A percentile compares a stretch with the other conserved stretches of the same genome.
These are phyloP conservation scores for Termitomyces sp. DNA, from an alignment of 768 basidiomycete species.

Conservation along the genomic window DNA sequence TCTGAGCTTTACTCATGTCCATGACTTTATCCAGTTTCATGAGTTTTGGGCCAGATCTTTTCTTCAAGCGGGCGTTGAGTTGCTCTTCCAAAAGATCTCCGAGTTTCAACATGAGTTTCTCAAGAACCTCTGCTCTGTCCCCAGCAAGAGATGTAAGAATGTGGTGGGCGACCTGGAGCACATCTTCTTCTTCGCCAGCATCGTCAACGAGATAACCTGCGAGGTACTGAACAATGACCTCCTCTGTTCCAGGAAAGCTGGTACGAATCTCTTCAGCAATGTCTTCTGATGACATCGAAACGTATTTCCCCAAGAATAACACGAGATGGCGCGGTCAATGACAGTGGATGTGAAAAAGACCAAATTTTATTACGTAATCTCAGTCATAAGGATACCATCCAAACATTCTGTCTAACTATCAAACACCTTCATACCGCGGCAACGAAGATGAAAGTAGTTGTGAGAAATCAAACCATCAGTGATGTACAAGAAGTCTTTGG, in stretches of 20 bases:
- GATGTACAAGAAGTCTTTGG: not conserved
- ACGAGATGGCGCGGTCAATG: not conserved
- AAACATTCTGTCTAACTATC: not conserved
- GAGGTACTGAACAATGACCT: constrained; percentile 82
- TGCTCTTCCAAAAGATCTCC: constrained; percentile 64
- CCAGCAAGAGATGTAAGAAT: constrained; percentile 77
- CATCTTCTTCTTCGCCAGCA: constrained; percentile 84
- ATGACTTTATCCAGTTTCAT: constrained; percentile 82
- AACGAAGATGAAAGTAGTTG: no score
- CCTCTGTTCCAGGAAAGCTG: constrained; percentile 73
- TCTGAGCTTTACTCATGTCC: constrained; percentile 81
- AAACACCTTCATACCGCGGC: no score
- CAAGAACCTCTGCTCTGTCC: constrained; percentile 53
- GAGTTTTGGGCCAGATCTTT: constrained; percentile 60
- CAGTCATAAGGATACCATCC: not conserved
- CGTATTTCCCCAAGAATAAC: not conserved
- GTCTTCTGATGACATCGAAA: constrained; percentile 63
- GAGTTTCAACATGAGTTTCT: constrained; percentile 65
- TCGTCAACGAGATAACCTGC: constrained; percentile 89
- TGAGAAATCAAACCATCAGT: not conserved
- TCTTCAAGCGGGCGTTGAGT: constrained; percentile 54
- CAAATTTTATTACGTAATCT: constrained; percentile 2
- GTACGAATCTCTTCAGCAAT: constrained; percentile 77
- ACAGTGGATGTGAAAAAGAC: not conserved
- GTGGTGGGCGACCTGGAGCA: constrained; percentile 69